These are phyloP conservation scores for Canavalia gladiata DNA, from an alignment of 306 rosid species.

Conservation along the genomic window DNA sequence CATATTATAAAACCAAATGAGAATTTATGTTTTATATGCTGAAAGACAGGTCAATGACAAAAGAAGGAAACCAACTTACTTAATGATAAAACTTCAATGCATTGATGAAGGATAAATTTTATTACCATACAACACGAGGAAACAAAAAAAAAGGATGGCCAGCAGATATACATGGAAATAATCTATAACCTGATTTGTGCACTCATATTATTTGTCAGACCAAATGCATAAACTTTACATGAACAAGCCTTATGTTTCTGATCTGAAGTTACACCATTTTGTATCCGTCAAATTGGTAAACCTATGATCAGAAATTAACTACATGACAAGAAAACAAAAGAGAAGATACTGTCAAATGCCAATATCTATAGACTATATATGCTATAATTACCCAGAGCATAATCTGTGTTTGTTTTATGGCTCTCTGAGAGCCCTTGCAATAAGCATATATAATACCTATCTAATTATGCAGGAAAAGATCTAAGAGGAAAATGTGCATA, in stretches of 20 bases:
- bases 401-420: background rate
- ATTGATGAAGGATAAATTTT: background rate
- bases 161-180: background rate
- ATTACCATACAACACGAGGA: background rate
- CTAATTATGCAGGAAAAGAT: background rate
- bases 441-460: background rate
- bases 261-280: background rate
- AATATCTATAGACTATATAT: background rate
- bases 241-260: background rate
- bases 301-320: background rate
- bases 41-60: constrained; percentile 24
- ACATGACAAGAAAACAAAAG: background rate
- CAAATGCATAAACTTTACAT: constrained; percentile 18
- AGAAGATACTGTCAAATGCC: background rate
- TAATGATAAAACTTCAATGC: background rate
- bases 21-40: constrained; percentile 9
- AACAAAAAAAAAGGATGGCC: background rate
- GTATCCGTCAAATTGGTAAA: constrained; percentile 4
- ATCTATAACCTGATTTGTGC: background rate
- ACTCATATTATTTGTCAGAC: background rate
- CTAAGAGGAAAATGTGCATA: too few relatives aligned
- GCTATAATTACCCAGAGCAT: background rate
- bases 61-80: constrained; percentile 11
- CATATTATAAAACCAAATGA: constrained; percentile 1
- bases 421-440: background rate